Evolutionary conservation across 495 filamentous ascomycete species (phyloP), one percentile per base, ranked within the genome.

Genomic region (Xylaria castorea): DNA sequence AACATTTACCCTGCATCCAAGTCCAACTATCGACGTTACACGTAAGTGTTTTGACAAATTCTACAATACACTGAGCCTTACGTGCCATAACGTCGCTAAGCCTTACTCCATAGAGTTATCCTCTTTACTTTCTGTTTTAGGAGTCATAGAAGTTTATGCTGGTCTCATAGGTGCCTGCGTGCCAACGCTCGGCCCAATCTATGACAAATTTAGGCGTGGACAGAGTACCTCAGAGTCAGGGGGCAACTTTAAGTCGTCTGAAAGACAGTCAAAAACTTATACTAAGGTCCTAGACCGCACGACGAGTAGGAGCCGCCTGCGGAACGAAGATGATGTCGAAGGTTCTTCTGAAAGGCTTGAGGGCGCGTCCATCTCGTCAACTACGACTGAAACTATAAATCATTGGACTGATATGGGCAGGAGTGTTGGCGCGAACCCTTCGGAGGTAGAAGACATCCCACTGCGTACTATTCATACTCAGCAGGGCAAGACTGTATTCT

Each of bases 41-140:
- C 55, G 55, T 58, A 34, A 58, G 55, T 58, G 14, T 34, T 16
- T 58, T 58, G 30, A 18, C 30, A 58, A 58, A 58, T 20, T 53
- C 9, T 25, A 25, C 22, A 14, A 2, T 53, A 53, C 50, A 53
- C 50, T 25, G 25, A 53, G 22, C 50, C 22, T 53, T 12, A 25
- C 50, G 50, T 25, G 8, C 11, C 27, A 34, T 34, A 7, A 34
- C 30, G 3, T 58, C 14, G 30, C 55, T 30, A 34, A 58, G 12
- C 27, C 14, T 16, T 9, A 14, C 4, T 12, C 16, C 7, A 32
- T 34, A 58, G 55, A 8, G 1, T 16, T 30, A 30, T 57, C 27
- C 0, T 25, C 55, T 30, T 20, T 58, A 9, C 55, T 58, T 34
- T 34, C 27, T 58, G 27, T 14, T 5, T 34, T 58, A 34, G 25